Evolutionary conservation across 164 flowering plant species (phyloP), one percentile per base, ranked within the genome.

Genomic region (Tetracentron sinense): DNA sequence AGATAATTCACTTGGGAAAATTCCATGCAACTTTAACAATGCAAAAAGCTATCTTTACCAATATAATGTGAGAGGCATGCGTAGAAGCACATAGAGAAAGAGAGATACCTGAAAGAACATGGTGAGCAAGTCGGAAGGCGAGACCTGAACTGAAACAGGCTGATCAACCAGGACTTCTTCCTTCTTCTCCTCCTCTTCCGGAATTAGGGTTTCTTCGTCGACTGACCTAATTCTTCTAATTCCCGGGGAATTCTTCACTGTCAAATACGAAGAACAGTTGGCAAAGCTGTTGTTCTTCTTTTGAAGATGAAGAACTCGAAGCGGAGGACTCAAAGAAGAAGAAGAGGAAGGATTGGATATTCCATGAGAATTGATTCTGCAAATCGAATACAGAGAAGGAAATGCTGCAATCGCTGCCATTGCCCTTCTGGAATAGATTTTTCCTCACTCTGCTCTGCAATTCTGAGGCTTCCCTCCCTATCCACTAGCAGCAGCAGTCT

Each of bases 61-160:
- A n/a, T n/a, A n/a, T n/a, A n/a, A n/a, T n/a, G n/a, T n/a, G n/a
- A n/a, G n/a, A n/a, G n/a, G n/a, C n/a, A n/a, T n/a, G n/a, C n/a
- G n/a, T n/a, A n/a, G n/a, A n/a, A n/a, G n/a, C n/a, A 60, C 42
- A 30, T 21, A 47, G 48, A 21, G 17, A 26, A 23, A 51, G 23
- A 29, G 8, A 14, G 23, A 10, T 63, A 81, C 98, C 90, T 83
- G 87, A 75, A 93, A 87, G 78, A 81, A 78, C 96, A 90, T 87
- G 61, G 79, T 82, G 69, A 93, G 91, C 26, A 78, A 69, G 66
- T 90, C 97, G 11, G 98, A 87, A 67, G 97, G 92, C 16, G 96
- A 90, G 42, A 93, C 87, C 2, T 94, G 84, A 58, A 93, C 89
- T 0, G 89, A 72, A 58, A 93, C 89, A 2, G 89, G 53, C 61